Evolutionary conservation across 129 eudicot genomes (phyloP).

Genomic region (Flaveria linearis): DNA sequence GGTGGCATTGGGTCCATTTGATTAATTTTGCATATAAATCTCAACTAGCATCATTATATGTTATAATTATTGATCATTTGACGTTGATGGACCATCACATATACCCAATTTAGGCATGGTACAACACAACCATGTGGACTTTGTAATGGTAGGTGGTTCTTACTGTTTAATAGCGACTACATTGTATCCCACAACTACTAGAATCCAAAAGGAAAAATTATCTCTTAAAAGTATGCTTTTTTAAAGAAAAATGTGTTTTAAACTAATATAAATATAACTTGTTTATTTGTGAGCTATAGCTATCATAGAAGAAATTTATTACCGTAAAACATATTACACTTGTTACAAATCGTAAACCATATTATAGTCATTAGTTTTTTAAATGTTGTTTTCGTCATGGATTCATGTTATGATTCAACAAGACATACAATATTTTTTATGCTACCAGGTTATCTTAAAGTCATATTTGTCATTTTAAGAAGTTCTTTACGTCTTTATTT

Average conservation of each 20-base stretch:
- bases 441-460: neutral
- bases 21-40: conserved; percentile 13
- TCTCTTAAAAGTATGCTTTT: neutral
- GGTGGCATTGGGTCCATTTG: conserved; percentile 17
- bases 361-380: no score
- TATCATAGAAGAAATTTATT: no score
- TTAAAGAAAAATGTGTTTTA: neutral
- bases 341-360: no score
- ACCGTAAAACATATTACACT: no score
- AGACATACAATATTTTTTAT: neutral
- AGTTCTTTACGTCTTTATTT: neutral
- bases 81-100: conserved; percentile 16
- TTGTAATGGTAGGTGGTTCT: conserved; percentile 12
- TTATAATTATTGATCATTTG: conserved; percentile 1
- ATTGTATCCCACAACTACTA: neutral
- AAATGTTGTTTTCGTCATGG: no score
- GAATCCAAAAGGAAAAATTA: neutral
- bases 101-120: conserved; percentile 20
- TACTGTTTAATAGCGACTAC: neutral
- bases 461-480: neutral
- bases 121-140: conserved; percentile 18
- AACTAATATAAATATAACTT: neutral
- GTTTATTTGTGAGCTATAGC: no score
- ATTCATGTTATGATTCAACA: no score
- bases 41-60: conserved; percentile 9